A percentile compares a stretch with the other conserved stretches of the same genome.
phyloP scores from a whole-genome alignment of 2,329 filamentous ascomycete species.

The Gliomastix tumulicola region DNA sequence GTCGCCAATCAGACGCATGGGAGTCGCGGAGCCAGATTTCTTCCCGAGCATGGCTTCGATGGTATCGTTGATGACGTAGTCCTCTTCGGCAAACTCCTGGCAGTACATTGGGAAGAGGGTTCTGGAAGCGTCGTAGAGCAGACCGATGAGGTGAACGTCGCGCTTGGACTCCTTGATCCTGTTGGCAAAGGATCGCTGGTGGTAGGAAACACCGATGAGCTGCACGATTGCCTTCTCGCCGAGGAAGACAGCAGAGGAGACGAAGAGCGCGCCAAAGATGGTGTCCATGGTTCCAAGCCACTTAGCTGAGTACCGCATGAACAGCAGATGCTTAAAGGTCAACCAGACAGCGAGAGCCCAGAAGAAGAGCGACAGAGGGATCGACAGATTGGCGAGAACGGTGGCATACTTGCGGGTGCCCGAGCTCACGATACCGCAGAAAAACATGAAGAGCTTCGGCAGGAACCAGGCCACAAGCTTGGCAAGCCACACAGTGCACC shows the following conservation, averaged over 20 bases:
- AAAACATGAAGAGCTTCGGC: conserved; percentile 59
- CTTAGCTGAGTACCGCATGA: conserved; percentile 23
- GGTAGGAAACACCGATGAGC: conserved; percentile 78
- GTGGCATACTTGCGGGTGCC: conserved; percentile 65
- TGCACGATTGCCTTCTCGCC: conserved; percentile 75
- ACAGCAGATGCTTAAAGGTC: conserved; percentile 35
- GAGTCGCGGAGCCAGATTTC: conserved; percentile 58
- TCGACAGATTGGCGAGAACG: conserved; percentile 56
- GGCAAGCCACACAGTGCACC: conserved; percentile 60
- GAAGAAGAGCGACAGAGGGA: conserved; percentile 61
- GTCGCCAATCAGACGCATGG: conserved; percentile 70
- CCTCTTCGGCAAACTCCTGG: conserved; percentile 82
- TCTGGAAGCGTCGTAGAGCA: conserved; percentile 87
- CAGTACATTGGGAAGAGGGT: conserved; percentile 89
- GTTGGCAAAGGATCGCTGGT: conserved; percentile 74
- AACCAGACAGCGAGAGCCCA: conserved; percentile 59
- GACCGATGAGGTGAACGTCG: conserved; percentile 70
- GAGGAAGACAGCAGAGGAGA: conserved; percentile 64
- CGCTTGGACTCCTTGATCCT: conserved; percentile 86
- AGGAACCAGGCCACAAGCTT: conserved; percentile 57
- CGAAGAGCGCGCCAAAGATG: conserved; percentile 59
- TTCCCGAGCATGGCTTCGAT: conserved; percentile 59
- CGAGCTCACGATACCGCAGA: conserved; percentile 61
- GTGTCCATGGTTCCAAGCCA: conserved; percentile 56
- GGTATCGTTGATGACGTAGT: conserved; percentile 84